phyloP scores from a whole-genome alignment of 352 stramenopile genomes.

The Pythium apleroticum region DNA sequence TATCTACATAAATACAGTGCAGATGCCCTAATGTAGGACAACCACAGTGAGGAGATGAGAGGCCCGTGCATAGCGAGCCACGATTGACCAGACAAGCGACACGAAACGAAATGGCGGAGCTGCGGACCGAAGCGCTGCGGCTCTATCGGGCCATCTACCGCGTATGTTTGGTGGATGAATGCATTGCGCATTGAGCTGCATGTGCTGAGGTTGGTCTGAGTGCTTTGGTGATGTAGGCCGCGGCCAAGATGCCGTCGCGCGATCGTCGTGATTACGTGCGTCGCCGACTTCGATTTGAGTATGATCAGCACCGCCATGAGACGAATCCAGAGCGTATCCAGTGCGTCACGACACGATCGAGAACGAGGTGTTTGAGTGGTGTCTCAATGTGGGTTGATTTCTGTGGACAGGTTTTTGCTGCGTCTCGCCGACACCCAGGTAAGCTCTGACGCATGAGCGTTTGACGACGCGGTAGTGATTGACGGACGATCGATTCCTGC shows the following conservation, averaged over 20 bases:
- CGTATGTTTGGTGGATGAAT: constrained; percentile 27
- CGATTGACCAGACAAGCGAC: background rate
- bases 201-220: background rate
- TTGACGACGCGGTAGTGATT: too few relatives aligned
- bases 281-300: constrained; percentile 64
- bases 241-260: constrained; percentile 62
- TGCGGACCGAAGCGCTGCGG: constrained; percentile 44
- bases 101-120: constrained; percentile 9
- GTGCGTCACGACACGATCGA: constrained; percentile 22
- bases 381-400: background rate
- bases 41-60: too few relatives aligned
- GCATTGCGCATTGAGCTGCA: background rate
- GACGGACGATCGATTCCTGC: too few relatives aligned
- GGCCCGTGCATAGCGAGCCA: too few relatives aligned
- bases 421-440: constrained; percentile 69
- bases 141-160: constrained; percentile 80
- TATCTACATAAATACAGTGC: background rate
- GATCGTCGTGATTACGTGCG: constrained; percentile 70
- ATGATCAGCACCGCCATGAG: constrained; percentile 62
- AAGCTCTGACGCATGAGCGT: too few relatives aligned
- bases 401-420: constrained; percentile 46
- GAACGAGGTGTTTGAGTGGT: too few relatives aligned
- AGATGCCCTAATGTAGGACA: background rate
- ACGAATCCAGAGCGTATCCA: constrained; percentile 51
- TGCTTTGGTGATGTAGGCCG: constrained; percentile 35